These are phyloP conservation scores for Cymbopogon citratus DNA, from an alignment of 176 grass and related monocot genomes.

Conservation along the genomic window DNA sequence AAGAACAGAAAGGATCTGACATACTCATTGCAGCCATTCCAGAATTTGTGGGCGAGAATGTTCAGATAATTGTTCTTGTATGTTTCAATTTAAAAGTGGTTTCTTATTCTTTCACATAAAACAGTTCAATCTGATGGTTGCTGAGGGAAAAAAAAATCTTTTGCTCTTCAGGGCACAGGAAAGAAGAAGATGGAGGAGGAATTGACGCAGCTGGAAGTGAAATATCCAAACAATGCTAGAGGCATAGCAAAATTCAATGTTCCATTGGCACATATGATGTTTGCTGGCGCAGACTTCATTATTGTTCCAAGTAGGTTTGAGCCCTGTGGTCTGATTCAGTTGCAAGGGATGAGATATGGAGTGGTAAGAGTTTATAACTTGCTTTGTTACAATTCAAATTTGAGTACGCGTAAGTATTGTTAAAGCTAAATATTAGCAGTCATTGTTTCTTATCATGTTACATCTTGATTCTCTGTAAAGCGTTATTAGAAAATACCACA, in stretches of 20 bases:
- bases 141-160: background rate
- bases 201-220: conserved; percentile 38
- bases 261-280: conserved; percentile 56
- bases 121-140: background rate
- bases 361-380: conserved; percentile 27
- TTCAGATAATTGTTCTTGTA: conserved; percentile 88
- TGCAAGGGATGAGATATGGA: conserved; percentile 77
- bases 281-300: conserved; percentile 59
- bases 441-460: background rate
- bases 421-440: background rate
- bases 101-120: background rate
- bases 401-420: background rate
- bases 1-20: conserved; percentile 94
- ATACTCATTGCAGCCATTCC: conserved; percentile 86
- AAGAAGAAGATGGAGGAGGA: conserved; percentile 88
- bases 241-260: conserved; percentile 64
- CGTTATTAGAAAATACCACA: background rate
- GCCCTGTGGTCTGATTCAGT: conserved; percentile 67
- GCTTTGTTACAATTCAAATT: background rate
- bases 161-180: conserved; percentile 71
- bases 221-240: conserved; percentile 51
- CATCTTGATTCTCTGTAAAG: background rate
- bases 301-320: conserved; percentile 69
- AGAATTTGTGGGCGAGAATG: conserved; percentile 70
- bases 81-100: conserved; percentile 7